Evolutionary conservation across 805 yeast genomes (phyloP), one percentile per base, ranked within the genome.

Genomic region (Nakazawaea wyomingensis): DNA sequence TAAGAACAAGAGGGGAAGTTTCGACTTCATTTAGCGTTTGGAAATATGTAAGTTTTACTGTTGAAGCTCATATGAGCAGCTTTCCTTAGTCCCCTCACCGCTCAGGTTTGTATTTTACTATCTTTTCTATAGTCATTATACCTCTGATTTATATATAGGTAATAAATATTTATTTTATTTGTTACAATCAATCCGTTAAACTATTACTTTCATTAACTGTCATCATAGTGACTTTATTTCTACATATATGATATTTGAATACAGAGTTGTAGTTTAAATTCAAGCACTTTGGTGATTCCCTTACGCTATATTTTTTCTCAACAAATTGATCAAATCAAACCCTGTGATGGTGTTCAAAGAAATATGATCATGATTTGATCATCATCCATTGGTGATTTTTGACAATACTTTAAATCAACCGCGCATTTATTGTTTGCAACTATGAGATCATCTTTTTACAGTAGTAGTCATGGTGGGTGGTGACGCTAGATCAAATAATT

Each of bases 291-390:
- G 5, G 77, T 74, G 3, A 68, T 74, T 7, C 78, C 79, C 0
- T 62, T 71, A 30, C 77, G 72, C 50, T 73, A 72, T 56, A 72
- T 65, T 4, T 62, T 69, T 27, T n/a, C 73, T 74, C 59, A 71
- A 75, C 1, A 46, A 66, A 8, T 62, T 72, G 3, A 73, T 71
- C 3, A 57, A 68, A 21, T 28, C 63, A 5, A 73, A 72, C n/a
- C 68, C 74, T 0, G 63, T 65, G 9, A 50, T 66, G 5, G 59
- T 70, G 6, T 71, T 68, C 48, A 59, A 61, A 22, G 75, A 70
- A n/a, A n/a, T n/a, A n/a, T n/a, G n/a, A n/a, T n/a, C n/a, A n/a
- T n/a, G n/a, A n/a, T n/a, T n/a, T n/a, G n/a, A n/a, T n/a, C n/a
- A n/a, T n/a, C n/a, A n/a, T 64, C 70, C 36, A 41, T 53, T 5